phyloP scores from a whole-genome alignment of 1,139 yeast genomes.

The Sugiyamaella paludigena region DNA sequence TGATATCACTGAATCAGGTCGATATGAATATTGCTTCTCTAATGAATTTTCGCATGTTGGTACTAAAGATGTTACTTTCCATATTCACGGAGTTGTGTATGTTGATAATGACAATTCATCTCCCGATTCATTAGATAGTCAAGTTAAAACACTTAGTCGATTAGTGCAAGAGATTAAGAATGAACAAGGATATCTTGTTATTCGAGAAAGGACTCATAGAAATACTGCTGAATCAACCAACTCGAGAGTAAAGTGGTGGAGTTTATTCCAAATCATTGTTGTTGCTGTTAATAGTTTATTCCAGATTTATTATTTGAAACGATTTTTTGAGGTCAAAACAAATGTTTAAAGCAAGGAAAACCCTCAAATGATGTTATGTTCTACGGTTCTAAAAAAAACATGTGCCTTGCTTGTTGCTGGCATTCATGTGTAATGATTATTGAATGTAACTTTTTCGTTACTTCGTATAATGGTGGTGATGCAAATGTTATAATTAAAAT shows the following conservation, averaged over 20 bases:
- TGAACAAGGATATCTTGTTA: slow-evolving; percentile 83
- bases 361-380: too few relatives aligned
- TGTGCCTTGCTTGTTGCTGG: too few relatives aligned
- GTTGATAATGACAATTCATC: slow-evolving; percentile 82
- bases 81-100: slow-evolving; percentile 89
- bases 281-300: slow-evolving; percentile 84
- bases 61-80: slow-evolving; percentile 91
- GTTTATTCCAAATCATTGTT: slow-evolving; percentile 81
- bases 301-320: slow-evolving; percentile 89
- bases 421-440: too few relatives aligned
- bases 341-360: slow-evolving; percentile 57
- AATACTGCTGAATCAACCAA: slow-evolving; percentile 98
- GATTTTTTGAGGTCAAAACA: slow-evolving; percentile 93
- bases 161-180: slow-evolving; percentile 84
- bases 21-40: slow-evolving; percentile 84
- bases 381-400: too few relatives aligned
- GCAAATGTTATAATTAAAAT: too few relatives aligned
- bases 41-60: slow-evolving; percentile 72
- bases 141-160: slow-evolving; percentile 73
- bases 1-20: slow-evolving; percentile 66
- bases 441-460: too few relatives aligned
- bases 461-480: too few relatives aligned
- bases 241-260: slow-evolving; percentile 98
- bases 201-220: slow-evolving; percentile 96
- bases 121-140: slow-evolving; percentile 79